Evolutionary conservation across 2,329 filamentous ascomycete genomes (phyloP), one percentile per base, ranked within the genome.

Genomic region (Colletotrichum caudatum): DNA sequence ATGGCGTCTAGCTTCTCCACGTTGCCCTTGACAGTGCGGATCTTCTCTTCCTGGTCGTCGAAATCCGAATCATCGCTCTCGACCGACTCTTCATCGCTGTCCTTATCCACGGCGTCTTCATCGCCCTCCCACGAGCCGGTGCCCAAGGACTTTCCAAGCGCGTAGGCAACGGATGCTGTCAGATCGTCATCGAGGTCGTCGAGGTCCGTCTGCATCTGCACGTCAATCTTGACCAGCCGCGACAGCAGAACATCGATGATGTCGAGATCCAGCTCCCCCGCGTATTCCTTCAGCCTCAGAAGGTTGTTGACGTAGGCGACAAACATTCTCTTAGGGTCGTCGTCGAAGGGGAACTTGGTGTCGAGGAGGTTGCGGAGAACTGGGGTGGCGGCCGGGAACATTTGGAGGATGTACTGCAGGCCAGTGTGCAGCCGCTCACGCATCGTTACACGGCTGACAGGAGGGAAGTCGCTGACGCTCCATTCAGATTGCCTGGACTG

Each of bases 181-280:
- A 94, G 87, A 66, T 97, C 93, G 74, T 98, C 95, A 73, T 98
- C 95, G 73, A 97, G 84, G 76, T 98, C 95, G 74, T 98, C 94
- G 77, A 98, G 85, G 77, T 98, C 95, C 61, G 95, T 89, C 81
- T 98, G 95, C 81, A 98, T 96, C 79, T 98, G 93, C 1, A 97
- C 94, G 79, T 99, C 96, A 70, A 98, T 93, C 81, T 96, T 96
- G 77, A 98, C 94, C 9, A 98, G 87, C 73, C 93, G 91, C 76
- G 95, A 93, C 53, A 94, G 92, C 59, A 98, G 92, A 16, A 97
- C 84, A 67, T 94, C 91, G 74, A 97, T 87, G 33, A 98, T 90
- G 73, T 97, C 93, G 9, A 92, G 89, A 73, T 92, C 91, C 46
- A 98, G 83, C 71, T 93, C 91, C 0, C 94, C 91, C 1, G 92